phyloP scores from a whole-genome alignment of 495 filamentous ascomycete genomes.

The Letharia lupina region DNA sequence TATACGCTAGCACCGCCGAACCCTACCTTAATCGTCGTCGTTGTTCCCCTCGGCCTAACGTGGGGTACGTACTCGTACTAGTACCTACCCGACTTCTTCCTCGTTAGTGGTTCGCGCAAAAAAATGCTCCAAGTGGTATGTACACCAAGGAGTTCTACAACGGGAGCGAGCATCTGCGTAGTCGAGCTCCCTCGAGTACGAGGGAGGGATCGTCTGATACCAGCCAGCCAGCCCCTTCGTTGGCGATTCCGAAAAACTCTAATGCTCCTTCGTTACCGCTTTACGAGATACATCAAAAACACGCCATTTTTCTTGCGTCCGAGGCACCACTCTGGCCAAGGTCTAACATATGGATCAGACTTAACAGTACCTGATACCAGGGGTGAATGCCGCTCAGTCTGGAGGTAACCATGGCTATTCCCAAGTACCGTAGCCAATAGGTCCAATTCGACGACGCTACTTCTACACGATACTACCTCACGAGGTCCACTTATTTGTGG shows the following conservation, averaged over 20 bases:
- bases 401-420: neutral
- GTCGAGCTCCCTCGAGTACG: neutral
- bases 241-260: neutral
- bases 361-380: neutral
- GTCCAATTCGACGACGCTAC: neutral
- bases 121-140: neutral
- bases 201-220: neutral
- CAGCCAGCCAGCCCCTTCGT: neutral
- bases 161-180: neutral
- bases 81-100: neutral
- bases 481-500: neutral
- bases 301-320: neutral
- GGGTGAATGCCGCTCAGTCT: neutral
- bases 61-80: neutral
- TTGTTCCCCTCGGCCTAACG: neutral
- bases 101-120: neutral
- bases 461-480: conserved; percentile 2
- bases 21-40: neutral
- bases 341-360: neutral
- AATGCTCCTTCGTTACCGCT: neutral
- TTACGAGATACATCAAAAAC: neutral
- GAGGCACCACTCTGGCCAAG: neutral
- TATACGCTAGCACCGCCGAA: neutral
- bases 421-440: neutral
- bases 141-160: neutral